Evolutionary conservation across 257 asterid species (phyloP).

Genomic region (Sherardia arvensis): DNA sequence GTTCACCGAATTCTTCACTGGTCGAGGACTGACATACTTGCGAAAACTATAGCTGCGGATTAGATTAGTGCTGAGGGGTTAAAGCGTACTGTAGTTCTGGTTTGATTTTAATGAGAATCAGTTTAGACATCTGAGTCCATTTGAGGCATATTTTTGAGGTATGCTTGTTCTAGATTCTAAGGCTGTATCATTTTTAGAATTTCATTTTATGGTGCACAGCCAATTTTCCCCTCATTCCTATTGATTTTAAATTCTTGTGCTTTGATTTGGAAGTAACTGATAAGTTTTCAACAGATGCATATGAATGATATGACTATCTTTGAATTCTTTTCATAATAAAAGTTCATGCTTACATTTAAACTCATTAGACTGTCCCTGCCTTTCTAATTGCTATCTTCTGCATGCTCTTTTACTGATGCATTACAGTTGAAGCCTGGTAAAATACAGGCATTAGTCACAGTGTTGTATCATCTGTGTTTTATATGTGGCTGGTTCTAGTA

Average conservation of each 20-base stretch:
- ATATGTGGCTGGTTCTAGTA: no score
- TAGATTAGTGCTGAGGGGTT: conserved; percentile 45
- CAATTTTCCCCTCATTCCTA: not conserved
- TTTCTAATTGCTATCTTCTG: not conserved
- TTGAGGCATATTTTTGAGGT: conserved; percentile 53
- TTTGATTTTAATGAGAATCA: conserved; percentile 52
- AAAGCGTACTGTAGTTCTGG: conserved; percentile 41
- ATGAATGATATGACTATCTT: not conserved
- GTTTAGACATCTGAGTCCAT: conserved; percentile 31
- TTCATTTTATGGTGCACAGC: conserved; percentile 20
- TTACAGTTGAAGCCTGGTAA: not conserved
- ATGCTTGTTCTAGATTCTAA: conserved; percentile 18
- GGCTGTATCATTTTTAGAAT: conserved; percentile 14
- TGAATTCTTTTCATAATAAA: no score
- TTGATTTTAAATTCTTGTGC: not conserved
- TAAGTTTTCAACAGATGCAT: not conserved
- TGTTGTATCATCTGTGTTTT: no score
- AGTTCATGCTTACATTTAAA: not conserved
- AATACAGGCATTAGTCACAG: no score
- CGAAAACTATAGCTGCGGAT: conserved; percentile 36
- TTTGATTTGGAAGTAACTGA: not conserved
- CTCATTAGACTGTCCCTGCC: not conserved
- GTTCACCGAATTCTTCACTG: conserved; percentile 36
- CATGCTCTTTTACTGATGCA: not conserved
- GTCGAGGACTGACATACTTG: conserved; percentile 22